Evolutionary conservation across 805 yeast species (phyloP).

Genomic region (Monosporozyma unispora): DNA sequence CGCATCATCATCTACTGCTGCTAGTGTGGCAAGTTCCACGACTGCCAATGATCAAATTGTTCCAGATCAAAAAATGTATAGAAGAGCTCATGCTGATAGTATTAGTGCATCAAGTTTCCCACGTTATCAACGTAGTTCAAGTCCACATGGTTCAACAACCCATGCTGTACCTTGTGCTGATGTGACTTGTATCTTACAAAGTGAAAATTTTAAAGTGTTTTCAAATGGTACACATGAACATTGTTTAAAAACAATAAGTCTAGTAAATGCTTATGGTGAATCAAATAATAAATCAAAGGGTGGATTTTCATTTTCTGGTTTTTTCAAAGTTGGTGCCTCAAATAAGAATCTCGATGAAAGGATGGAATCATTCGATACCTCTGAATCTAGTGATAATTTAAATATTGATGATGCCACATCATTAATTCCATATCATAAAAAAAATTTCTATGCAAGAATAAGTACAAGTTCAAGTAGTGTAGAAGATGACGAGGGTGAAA

Average conservation of each 20-base stretch:
- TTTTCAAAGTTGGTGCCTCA: conserved; percentile 17
- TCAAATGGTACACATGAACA: conserved; percentile 27
- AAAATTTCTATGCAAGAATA: background rate
- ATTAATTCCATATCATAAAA: conserved; percentile 8
- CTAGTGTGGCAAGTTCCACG: background rate
- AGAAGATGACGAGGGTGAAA: background rate
- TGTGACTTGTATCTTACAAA: conserved; percentile 14
- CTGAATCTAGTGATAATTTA: conserved; percentile 3
- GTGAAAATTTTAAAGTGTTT: conserved; percentile 21
- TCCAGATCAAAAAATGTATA: conserved; percentile 1
- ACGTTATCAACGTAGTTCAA: conserved; percentile 4
- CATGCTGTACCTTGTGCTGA: conserved; percentile 5
- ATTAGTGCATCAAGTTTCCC: conserved; percentile 17
- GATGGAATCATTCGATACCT: background rate
- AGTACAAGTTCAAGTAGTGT: conserved; percentile 1
- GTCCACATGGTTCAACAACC: background rate
- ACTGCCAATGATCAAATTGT: background rate
- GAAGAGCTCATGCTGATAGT: conserved; percentile 20
- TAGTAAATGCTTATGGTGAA: conserved; percentile 7
- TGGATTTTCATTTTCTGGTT: conserved; percentile 16
- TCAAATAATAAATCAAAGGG: background rate
- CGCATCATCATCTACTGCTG: conserved; percentile 5
- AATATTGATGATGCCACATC: conserved; percentile 10
- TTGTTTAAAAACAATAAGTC: conserved; percentile 18
- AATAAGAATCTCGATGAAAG: conserved; percentile 5